phyloP scores from a whole-genome alignment of 1,284 basidiomycete genomes.

The Puccinia hordei region DNA sequence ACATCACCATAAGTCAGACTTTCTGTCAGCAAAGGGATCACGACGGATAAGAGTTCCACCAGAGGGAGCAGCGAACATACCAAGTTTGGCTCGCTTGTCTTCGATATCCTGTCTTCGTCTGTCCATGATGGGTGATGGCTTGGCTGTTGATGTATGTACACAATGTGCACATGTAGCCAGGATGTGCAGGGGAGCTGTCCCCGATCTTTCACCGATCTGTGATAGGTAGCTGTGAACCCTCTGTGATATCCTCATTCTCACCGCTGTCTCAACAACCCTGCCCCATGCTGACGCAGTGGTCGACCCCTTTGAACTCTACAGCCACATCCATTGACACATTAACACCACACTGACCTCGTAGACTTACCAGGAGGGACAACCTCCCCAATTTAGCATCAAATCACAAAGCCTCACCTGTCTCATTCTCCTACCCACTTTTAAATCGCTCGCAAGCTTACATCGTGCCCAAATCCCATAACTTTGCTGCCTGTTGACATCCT shows the following conservation, averaged over 20 bases:
- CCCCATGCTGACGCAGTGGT: too few species aligned
- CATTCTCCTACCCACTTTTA: background rate
- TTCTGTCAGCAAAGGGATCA: background rate
- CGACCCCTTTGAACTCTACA: background rate
- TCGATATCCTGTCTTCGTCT: conserved; percentile 49
- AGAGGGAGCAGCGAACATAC: conserved; percentile 6
- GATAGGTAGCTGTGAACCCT: background rate
- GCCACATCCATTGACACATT: too few species aligned
- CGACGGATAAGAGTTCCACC: too few species aligned
- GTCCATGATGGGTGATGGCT: conserved; percentile 30
- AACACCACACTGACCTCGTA: too few species aligned
- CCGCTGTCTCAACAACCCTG: too few species aligned
- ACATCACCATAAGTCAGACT: background rate
- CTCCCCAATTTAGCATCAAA: too few species aligned
- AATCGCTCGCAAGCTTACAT: background rate
- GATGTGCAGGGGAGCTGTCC: background rate
- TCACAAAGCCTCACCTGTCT: too few species aligned
- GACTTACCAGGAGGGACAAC: too few species aligned
- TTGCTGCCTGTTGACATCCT: too few species aligned
- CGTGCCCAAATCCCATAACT: background rate
- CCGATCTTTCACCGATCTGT: background rate
- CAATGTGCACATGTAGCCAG: too few species aligned
- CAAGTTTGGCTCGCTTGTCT: conserved; percentile 44
- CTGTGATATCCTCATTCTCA: background rate
- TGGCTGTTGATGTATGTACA: too few species aligned